Base-by-base conservation (phyloP, 164 flowering plant genomes). In the Chimonanthus salicifolius region DNA sequence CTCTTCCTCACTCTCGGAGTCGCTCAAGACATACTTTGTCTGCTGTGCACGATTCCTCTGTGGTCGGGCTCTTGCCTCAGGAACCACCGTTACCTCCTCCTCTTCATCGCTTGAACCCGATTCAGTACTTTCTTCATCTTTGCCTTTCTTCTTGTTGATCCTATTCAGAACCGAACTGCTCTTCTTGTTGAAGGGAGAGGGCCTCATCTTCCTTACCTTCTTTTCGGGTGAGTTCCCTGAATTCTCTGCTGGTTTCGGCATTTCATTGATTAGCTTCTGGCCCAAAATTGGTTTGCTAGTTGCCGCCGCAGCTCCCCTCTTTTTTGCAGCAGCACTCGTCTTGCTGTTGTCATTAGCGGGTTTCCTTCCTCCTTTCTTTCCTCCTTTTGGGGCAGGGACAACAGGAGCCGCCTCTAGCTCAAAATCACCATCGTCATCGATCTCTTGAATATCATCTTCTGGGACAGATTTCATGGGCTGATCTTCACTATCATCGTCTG, bases 151-250 rank as follows among this genome's bases (percentile, higher is more conserved):
- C 4, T 72, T 58, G 68, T 10, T 72, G 15, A 67, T 69, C 75
- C 77, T 87, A n/a, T 85, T 92, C 74, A 92, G 46, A 18, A 90
- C 63, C 6, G 97, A 89, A 33, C 94, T 84, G 62, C 99, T 95
- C 77, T 95, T 95, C 85, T 89, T 95, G 87, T 93, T 88, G 78
- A 93, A 95, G 3, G 99, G 99, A 2, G 98, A 94, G 11, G 79
- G 81, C 67, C 98, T 88, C 84, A 88, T 92, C 83, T 84, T 92
- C 84, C 95, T 86, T 64, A 94, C 92, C 73, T 92, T 93, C 82
- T 87, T 89, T 76, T 87, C 92, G 0, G 97, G 98, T 3, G 97
- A 92, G 45, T 76, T 69, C 49, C 79, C 85, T 1, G 78, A 13
- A 2, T 68, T 72, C 49, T 84, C 90, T 3, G 83, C 83, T 15